Evolutionary conservation across 108 stramenopile species (phyloP).

Genomic region (Pseudonitzschia pungens): DNA sequence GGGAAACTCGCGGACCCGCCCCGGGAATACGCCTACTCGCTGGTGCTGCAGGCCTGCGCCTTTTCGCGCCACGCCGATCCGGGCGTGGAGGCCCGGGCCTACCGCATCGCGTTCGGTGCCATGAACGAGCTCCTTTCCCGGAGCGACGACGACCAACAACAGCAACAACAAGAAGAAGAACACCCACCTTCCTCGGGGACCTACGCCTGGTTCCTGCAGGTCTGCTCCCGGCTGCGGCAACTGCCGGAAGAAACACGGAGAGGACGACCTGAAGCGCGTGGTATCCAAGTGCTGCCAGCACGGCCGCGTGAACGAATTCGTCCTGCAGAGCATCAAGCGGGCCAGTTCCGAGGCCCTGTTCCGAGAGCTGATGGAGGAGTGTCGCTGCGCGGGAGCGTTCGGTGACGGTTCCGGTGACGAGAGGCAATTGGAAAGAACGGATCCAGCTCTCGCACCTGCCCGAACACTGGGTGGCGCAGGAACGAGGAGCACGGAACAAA

Average conservation of each 20-base stretch:
- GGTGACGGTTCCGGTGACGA: not conserved
- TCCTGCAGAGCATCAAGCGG: slow-evolving; percentile 53
- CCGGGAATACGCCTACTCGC: slow-evolving; percentile 56
- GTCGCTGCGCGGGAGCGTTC: no score
- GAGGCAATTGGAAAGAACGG: not conserved
- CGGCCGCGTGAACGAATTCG: slow-evolving; percentile 69
- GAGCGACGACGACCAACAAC: no score
- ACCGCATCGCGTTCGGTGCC: slow-evolving; percentile 53
- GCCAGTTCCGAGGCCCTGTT: slow-evolving; percentile 32
- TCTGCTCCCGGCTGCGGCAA: slow-evolving; percentile 51
- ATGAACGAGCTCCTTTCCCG: slow-evolving; percentile 45
- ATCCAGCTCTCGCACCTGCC: slow-evolving; percentile 8
- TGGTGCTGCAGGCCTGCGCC: slow-evolving; percentile 72
- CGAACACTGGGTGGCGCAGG: not conserved
- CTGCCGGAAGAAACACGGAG: slow-evolving; percentile 41
- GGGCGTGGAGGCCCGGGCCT: slow-evolving; percentile 46
- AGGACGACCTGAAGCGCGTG: slow-evolving; percentile 36
- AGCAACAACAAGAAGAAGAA: slow-evolving; percentile 11
- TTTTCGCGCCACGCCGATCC: slow-evolving; percentile 44
- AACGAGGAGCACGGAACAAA: not conserved
- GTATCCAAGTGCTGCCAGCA: slow-evolving; percentile 52
- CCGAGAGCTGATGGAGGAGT: slow-evolving; percentile 11
- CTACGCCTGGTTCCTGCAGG: slow-evolving; percentile 75
- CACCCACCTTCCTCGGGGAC: slow-evolving; percentile 38
- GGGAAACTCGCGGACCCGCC: slow-evolving; percentile 44